Evolutionary conservation across 306 rosid genomes (phyloP), one percentile per base, ranked within the genome.

Genomic region (Mucuna pruriens): DNA sequence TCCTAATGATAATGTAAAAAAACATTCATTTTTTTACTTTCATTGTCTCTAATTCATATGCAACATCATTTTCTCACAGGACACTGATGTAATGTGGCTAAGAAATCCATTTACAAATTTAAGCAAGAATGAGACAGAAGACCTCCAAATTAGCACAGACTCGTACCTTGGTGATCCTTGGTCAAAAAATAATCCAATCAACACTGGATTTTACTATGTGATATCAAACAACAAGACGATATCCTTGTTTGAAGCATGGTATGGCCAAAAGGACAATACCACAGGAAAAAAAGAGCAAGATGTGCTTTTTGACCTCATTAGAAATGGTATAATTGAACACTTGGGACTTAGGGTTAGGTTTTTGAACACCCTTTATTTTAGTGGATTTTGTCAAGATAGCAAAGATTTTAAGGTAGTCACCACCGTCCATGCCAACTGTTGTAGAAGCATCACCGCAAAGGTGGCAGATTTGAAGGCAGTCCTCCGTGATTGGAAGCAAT

Each of bases 341-440:
- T 74, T 95, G 4, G 81, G 85, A 9, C 90, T 95, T 38, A 87
- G 57, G 76, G 90, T 93, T 13, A 87, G 91, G 86, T 95, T 92
- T 23, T 70, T 95, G 72, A 85, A 91, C 46, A 95, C 97, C 9
- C 80, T 85, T 9, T 87, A 89, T 80, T 95, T 95, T 54, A 95
- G 97, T 65, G 99, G 99, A 4, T 95, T 95, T 84, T 95, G 99
- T 55, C 83, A 90, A 68, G 89, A 89, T 25, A 95, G 97, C 31
- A 89, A 38, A 13, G 93, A 92, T 74, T 82, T 93, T 13, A 36
- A 74, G 75, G 85, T 9, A 3, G 97, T 91, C 20, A 25, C 78
- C 38, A 95, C 90, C 0, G 87, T 95, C 48, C 99, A 95, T 33
- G 95, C 97, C 60, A 95, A 95, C 15, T 95, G 99, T 25, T 95